A percentile compares a stretch with the other conserved stretches of the same genome.
Conservation (phyloP, 208 protist species). For the Leishmania braziliensis region DNA sequence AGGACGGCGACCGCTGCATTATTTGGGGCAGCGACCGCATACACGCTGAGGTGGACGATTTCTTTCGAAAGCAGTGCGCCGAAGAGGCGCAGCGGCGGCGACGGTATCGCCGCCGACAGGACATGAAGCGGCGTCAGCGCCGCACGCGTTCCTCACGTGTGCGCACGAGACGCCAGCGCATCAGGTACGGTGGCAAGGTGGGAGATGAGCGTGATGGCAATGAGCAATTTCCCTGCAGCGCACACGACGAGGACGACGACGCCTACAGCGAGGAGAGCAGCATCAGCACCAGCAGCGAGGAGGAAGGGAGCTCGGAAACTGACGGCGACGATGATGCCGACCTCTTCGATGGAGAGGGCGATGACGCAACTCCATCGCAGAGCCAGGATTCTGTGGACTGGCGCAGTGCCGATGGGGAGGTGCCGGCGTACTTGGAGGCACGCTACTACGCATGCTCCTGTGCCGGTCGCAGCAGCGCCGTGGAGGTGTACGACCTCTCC, state of each 20-base stretch:
- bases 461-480: constrained; percentile 70
- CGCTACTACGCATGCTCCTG: constrained; percentile 74
- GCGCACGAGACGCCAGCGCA: constrained; percentile 12
- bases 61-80: constrained; percentile 55
- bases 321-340: constrained; percentile 38
- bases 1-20: constrained; percentile 55
- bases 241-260: constrained; percentile 2
- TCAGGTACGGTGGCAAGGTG: neutral
- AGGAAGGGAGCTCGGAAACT: constrained; percentile 9
- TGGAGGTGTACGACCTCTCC: constrained; percentile 80
- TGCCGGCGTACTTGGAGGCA: constrained; percentile 53
- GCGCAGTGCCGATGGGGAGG: constrained; percentile 30
- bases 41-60: constrained; percentile 68
- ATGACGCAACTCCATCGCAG: constrained; percentile 43
- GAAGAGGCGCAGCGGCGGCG: constrained; percentile 33
- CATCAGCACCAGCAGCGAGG: constrained; percentile 10
- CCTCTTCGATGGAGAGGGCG: constrained; percentile 41
- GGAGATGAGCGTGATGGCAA: constrained; percentile 1
- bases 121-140: constrained; percentile 6
- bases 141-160: neutral
- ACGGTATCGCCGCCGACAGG: constrained; percentile 32
- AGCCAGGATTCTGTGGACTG: constrained; percentile 65
- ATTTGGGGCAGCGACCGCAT: constrained; percentile 71
- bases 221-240: neutral
- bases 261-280: constrained; percentile 25